These are phyloP conservation scores for Capsella bursapastoris DNA, from an alignment of 345 rosid species.

Conservation along the genomic window DNA sequence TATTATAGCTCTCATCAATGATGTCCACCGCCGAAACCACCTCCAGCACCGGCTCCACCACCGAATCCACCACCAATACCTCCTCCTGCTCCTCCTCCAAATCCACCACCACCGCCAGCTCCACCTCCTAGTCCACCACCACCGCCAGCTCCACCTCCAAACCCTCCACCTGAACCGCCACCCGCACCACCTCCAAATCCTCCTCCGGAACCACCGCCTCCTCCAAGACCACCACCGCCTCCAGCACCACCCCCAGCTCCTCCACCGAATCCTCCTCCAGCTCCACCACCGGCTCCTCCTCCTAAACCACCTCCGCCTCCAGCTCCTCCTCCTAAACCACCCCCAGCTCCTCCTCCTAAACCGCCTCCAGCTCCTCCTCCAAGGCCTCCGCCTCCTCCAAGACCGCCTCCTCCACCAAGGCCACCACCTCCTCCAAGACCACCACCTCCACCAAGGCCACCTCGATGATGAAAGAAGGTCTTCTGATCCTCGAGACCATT, in stretches of 20 bases:
- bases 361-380: slow-evolving; percentile 48
- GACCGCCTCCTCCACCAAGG: slow-evolving; percentile 50
- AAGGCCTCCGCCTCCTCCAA: slow-evolving; percentile 43
- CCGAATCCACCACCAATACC: slow-evolving; percentile 49
- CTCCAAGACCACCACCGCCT: slow-evolving; percentile 50
- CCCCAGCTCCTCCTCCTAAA: slow-evolving; percentile 37
- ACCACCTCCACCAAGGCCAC: slow-evolving; percentile 34
- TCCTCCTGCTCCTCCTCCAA: slow-evolving; percentile 42
- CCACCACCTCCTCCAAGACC: slow-evolving; percentile 47
- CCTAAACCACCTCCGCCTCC: slow-evolving; percentile 47
- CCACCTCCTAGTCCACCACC: slow-evolving; percentile 54
- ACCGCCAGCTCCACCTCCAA: slow-evolving; percentile 48
- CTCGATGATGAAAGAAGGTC: slow-evolving; percentile 35
- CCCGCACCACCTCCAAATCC: slow-evolving; percentile 39
- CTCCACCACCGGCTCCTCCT: slow-evolving; percentile 49
- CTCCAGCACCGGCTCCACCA: slow-evolving; percentile 38
- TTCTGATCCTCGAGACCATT: slow-evolving; percentile 42
- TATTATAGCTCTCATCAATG: slow-evolving; percentile 23
- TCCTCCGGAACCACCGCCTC: slow-evolving; percentile 47
- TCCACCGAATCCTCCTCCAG: slow-evolving; percentile 44
- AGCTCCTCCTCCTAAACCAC: neutral
- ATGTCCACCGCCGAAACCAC: slow-evolving; percentile 40
- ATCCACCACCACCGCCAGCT: slow-evolving; percentile 44
- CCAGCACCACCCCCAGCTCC: slow-evolving; percentile 54
- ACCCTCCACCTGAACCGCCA: slow-evolving; percentile 57